A percentile compares a stretch with the other conserved stretches of the same genome.
Conservation (phyloP, 2,329 filamentous ascomycete species). For the Cladorrhinum sp. region DNA sequence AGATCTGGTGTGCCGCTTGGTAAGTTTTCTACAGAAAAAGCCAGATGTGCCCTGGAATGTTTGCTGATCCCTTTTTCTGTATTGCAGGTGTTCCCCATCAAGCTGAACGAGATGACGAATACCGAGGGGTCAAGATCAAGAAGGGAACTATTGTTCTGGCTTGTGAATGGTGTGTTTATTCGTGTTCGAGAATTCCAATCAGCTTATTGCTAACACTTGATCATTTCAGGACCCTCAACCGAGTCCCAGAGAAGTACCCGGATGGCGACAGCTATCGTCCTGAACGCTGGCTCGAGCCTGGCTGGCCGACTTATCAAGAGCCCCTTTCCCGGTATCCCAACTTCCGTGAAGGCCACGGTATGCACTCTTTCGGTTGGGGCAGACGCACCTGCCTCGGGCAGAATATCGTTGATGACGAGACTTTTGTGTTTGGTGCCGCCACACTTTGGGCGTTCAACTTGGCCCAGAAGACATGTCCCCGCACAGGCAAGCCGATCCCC, state of each 20-base stretch:
- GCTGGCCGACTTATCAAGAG: constrained; percentile 63
- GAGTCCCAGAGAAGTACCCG: constrained; percentile 57
- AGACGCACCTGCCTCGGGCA: constrained; percentile 61
- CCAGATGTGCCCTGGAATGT: not conserved
- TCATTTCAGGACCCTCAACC: constrained; percentile 50
- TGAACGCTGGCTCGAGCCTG: constrained; percentile 60
- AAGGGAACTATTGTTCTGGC: constrained; percentile 49
- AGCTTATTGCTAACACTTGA: not conserved
- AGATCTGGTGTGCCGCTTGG: constrained; percentile 53
- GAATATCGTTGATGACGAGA: constrained; percentile 60
- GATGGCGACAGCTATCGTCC: constrained; percentile 62
- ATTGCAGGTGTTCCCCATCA: constrained; percentile 49
- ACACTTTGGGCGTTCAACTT: constrained; percentile 51
- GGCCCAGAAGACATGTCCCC: constrained; percentile 38
- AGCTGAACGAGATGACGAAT: constrained; percentile 46
- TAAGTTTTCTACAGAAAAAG: constrained; percentile 25
- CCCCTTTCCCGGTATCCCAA: constrained; percentile 62
- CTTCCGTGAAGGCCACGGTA: constrained; percentile 55
- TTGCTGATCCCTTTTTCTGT: not conserved
- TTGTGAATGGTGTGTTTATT: constrained; percentile 44
- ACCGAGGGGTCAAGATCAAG: constrained; percentile 45
- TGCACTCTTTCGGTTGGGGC: constrained; percentile 65
- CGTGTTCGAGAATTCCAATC: not conserved
- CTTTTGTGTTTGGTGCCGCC: constrained; percentile 47
- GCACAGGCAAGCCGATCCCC: constrained; percentile 41